phyloP scores from a whole-genome alignment of 2,329 filamentous ascomycete genomes.

The Coniochaeta sp. region DNA sequence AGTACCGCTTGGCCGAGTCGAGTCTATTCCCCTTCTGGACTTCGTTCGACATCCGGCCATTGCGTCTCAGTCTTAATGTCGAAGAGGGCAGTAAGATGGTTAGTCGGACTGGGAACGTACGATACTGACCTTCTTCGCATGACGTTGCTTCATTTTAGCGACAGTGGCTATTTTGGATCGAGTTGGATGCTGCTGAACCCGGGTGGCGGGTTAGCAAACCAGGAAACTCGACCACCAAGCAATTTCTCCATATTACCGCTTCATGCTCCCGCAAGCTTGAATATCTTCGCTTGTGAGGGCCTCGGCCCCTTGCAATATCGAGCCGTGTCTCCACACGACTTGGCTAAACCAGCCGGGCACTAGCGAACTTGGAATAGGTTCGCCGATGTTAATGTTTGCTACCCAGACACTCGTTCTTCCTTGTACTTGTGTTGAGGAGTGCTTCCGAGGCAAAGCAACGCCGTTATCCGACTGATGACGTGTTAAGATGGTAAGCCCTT shows the following conservation, averaged over 20 bases:
- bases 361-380: neutral
- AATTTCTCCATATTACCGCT: slow-evolving; percentile 1
- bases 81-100: no score
- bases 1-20: no score
- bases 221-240: neutral
- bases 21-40: neutral
- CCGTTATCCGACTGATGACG: no score
- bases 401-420: no score
- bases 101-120: no score
- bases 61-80: no score
- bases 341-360: neutral
- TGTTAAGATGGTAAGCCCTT: no score
- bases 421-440: no score
- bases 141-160: neutral
- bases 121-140: no score
- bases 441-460: no score
- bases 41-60: neutral
- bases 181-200: neutral
- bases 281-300: neutral
- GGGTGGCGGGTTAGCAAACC: slow-evolving; percentile 3
- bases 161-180: neutral
- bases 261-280: slow-evolving; percentile 1
- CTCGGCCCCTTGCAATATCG: slow-evolving; percentile 1
- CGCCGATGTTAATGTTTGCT: neutral
- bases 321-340: neutral